A percentile compares a stretch with the other conserved stretches of the same genome.
Conservation (phyloP, 495 filamentous ascomycete species). For the Penicillium ochrochloron region DNA sequence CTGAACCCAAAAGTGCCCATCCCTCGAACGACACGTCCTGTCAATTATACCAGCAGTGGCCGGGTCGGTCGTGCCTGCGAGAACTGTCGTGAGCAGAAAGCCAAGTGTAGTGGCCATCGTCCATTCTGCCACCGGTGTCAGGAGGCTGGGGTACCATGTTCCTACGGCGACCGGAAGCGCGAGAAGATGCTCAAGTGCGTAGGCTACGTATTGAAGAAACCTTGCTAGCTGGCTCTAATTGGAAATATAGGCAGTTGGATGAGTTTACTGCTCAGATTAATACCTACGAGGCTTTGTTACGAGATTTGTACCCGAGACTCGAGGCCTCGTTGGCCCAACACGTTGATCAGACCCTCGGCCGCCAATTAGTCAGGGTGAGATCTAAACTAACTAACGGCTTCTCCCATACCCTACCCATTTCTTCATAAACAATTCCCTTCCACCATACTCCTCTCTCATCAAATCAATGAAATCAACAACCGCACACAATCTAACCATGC, state of each 20-base stretch:
- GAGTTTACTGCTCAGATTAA: conserved; percentile 45
- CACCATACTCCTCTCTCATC: background rate
- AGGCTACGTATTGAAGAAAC: conserved; percentile 1
- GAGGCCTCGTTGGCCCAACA: conserved; percentile 38
- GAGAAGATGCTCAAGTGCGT: conserved; percentile 61
- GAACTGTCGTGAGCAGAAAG: conserved; percentile 73
- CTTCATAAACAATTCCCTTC: background rate
- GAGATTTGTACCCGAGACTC: conserved; percentile 41
- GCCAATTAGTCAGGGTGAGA: conserved; percentile 27
- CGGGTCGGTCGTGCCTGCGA: conserved; percentile 66
- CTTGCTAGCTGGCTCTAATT: background rate
- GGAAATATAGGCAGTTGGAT: conserved; percentile 39
- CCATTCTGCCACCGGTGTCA: conserved; percentile 62
- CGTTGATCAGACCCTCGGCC: conserved; percentile 41
- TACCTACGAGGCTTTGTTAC: conserved; percentile 41
- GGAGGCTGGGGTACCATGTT: conserved; percentile 54
- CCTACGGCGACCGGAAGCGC: conserved; percentile 62
- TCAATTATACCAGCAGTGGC: conserved; percentile 38
- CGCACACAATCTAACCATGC: conserved; percentile 10
- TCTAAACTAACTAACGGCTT: conserved; percentile 1
- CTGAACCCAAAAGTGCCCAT: conserved; percentile 45
- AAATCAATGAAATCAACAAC: background rate
- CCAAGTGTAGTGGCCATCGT: conserved; percentile 63
- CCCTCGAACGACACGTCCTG: conserved; percentile 37
- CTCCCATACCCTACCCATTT: conserved; percentile 7